A percentile compares a stretch with the other conserved stretches of the same genome.
Conservation (phyloP, 108 stramenopile species). For the Schizochytrium sp. region DNA sequence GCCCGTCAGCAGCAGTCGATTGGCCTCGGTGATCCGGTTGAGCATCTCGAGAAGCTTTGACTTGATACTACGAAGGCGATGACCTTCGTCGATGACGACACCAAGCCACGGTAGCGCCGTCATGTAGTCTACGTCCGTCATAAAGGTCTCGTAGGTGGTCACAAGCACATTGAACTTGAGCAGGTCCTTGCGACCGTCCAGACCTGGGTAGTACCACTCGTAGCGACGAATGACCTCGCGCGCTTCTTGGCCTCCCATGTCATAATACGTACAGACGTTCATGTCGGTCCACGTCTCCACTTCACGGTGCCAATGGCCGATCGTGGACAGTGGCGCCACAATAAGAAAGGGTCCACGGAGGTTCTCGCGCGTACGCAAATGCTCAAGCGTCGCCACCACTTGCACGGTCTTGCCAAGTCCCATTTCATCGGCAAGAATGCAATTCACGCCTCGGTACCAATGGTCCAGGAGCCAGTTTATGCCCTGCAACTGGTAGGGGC, state of each 20-base stretch:
- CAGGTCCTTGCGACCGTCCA: not conserved
- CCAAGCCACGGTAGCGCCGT: slow-evolving; percentile 50
- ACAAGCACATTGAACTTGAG: slow-evolving; percentile 69
- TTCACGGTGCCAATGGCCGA: slow-evolving; percentile 97
- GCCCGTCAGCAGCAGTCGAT: slow-evolving; percentile 92
- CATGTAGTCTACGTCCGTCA: slow-evolving; percentile 73
- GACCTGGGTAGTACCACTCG: slow-evolving; percentile 80
- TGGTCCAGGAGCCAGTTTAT: slow-evolving; percentile 93
- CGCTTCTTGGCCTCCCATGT: slow-evolving; percentile 71
- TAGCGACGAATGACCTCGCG: slow-evolving; percentile 90
- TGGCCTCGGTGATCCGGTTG: slow-evolving; percentile 72
- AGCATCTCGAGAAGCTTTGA: slow-evolving; percentile 87
- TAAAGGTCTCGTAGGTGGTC: slow-evolving; percentile 84
- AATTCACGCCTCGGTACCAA: slow-evolving; percentile 76
- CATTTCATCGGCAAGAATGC: slow-evolving; percentile 96
- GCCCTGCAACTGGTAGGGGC: slow-evolving; percentile 88
- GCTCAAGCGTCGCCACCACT: slow-evolving; percentile 85
- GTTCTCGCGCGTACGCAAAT: slow-evolving; percentile 81
- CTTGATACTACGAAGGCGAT: slow-evolving; percentile 71
- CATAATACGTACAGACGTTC: slow-evolving; percentile 89
- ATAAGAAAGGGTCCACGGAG: slow-evolving; percentile 82
- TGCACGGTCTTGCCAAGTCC: slow-evolving; percentile 76
- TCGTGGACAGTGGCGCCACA: slow-evolving; percentile 87
- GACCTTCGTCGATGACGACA: slow-evolving; percentile 51
- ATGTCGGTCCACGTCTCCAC: slow-evolving; percentile 93